Percentiles rank a stretch among this genome's conserved stretches.
These are phyloP conservation scores for Russula abietina DNA, from an alignment of 768 basidiomycete genomes.

Conservation along the genomic window DNA sequence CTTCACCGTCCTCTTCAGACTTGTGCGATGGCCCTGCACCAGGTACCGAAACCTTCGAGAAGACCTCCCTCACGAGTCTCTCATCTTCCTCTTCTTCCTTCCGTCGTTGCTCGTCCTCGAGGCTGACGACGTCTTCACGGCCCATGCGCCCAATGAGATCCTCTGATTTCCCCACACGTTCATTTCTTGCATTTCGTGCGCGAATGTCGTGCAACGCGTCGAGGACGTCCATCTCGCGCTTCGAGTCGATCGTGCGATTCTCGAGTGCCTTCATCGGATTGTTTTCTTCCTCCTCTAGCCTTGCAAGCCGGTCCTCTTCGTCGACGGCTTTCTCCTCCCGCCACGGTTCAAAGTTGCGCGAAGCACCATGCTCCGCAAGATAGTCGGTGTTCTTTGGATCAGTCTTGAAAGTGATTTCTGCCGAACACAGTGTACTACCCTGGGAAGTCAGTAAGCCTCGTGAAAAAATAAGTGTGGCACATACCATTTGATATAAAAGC, in stretches of 20 bases:
- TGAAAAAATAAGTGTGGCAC: slow-evolving; percentile 31
- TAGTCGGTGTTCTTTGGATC: slow-evolving; percentile 98
- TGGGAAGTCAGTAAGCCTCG: slow-evolving; percentile 21
- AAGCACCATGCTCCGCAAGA: slow-evolving; percentile 90
- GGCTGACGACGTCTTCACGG: slow-evolving; percentile 66
- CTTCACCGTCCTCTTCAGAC: slow-evolving; percentile 25
- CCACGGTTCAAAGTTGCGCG: slow-evolving; percentile 98
- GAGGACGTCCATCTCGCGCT: slow-evolving; percentile 97
- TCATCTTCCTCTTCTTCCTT: slow-evolving; percentile 89
- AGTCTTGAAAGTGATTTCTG: slow-evolving; percentile 99
- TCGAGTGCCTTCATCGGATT: slow-evolving; percentile 97
- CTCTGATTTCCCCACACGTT: slow-evolving; percentile 70
- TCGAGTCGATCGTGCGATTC: slow-evolving; percentile 85
- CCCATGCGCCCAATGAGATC: slow-evolving; percentile 61
- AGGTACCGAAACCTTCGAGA: slow-evolving; percentile 61
- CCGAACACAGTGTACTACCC: slow-evolving; percentile 83
- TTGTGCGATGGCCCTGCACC: slow-evolving; percentile 15
- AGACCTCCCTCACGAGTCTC: slow-evolving; percentile 77
- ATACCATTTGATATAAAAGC: slow-evolving; percentile 88
- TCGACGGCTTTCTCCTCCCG: slow-evolving; percentile 71
- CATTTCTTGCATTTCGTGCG: slow-evolving; percentile 81
- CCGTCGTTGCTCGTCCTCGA: slow-evolving; percentile 65
- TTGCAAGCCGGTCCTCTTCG: slow-evolving; percentile 79
- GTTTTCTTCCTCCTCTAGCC: slow-evolving; percentile 87
- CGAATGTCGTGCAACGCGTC: slow-evolving; percentile 93